Percentiles rank a stretch among this genome's conserved stretches.
Conservation (phyloP, 768 basidiomycete species). For the Rhodotorula graminis region DNA sequence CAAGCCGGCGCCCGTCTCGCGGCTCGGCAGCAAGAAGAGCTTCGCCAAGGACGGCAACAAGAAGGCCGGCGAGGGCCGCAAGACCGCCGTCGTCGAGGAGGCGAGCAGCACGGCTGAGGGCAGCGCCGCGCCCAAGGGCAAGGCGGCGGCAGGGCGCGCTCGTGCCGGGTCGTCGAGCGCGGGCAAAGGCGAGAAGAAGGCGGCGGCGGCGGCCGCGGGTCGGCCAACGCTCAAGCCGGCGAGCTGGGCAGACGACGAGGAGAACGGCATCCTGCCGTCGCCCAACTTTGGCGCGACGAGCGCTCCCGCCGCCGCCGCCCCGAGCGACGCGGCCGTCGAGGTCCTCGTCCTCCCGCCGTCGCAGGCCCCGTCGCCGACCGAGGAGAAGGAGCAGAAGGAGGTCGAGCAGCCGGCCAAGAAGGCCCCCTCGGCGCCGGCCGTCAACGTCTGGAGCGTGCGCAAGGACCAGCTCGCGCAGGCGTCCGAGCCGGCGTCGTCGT, state of each 20-base stretch:
- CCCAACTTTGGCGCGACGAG: slow-evolving; percentile 18
- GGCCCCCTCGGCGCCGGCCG: slow-evolving; percentile 23
- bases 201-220: neutral
- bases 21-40: neutral
- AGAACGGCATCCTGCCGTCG: slow-evolving; percentile 14
- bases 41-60: slow-evolving; percentile 1
- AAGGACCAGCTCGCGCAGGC: slow-evolving; percentile 33
- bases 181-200: neutral
- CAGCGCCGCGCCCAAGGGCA: neutral
- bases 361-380: neutral
- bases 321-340: slow-evolving; percentile 14
- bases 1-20: neutral
- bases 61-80: neutral
- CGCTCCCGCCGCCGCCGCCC: neutral
- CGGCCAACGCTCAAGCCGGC: slow-evolving; percentile 14
- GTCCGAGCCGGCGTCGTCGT: neutral
- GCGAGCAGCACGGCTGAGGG: neutral
- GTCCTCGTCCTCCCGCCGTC: neutral
- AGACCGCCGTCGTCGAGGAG: neutral
- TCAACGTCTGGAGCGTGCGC: slow-evolving; percentile 36
- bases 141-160: neutral
- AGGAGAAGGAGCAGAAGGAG: neutral
- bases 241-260: slow-evolving; percentile 36
- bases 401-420: slow-evolving; percentile 7
- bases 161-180: neutral